These are phyloP conservation scores for Tricholoma terreum DNA, from an alignment of 768 basidiomycete species.

Conservation along the genomic window DNA sequence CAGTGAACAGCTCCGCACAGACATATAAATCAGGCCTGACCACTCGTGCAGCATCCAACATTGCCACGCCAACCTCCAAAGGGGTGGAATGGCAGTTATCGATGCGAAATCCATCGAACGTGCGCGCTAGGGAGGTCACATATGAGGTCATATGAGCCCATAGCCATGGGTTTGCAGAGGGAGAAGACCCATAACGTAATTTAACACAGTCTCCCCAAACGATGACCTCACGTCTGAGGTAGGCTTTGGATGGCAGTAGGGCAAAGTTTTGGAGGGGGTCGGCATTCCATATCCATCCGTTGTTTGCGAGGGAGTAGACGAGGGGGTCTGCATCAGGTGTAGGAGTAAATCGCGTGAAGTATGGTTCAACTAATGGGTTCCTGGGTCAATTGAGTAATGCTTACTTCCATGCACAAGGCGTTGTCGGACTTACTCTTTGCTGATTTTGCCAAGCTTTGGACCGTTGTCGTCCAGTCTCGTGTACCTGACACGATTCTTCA, in stretches of 20 bases:
- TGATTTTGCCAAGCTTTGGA: slow-evolving; percentile 80
- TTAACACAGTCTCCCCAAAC: slow-evolving; percentile 99
- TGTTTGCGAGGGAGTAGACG: slow-evolving; percentile 86
- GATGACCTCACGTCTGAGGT: slow-evolving; percentile 93
- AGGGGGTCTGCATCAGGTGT: slow-evolving; percentile 41
- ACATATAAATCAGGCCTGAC: slow-evolving; percentile 93
- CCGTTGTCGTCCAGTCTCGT: slow-evolving; percentile 79
- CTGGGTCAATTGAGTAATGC: slow-evolving; percentile 36
- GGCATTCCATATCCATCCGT: slow-evolving; percentile 99
- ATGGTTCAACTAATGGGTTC: slow-evolving; percentile 81
- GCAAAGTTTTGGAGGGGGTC: slow-evolving; percentile 96
- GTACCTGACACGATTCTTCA: slow-evolving; percentile 77
- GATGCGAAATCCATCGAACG: slow-evolving; percentile 95
- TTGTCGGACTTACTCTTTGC: slow-evolving; percentile 50
- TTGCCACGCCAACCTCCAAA: slow-evolving; percentile 88
- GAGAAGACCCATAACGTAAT: slow-evolving; percentile 83
- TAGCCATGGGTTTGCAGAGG: slow-evolving; percentile 86
- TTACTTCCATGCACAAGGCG: not conserved
- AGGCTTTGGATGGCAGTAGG: slow-evolving; percentile 86
- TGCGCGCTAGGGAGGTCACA: slow-evolving; percentile 71
- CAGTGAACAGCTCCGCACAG: slow-evolving; percentile 96
- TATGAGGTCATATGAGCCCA: slow-evolving; percentile 92
- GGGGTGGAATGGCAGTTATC: slow-evolving; percentile 99
- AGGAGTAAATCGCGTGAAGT: slow-evolving; percentile 81
- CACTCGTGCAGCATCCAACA: slow-evolving; percentile 88